Percentiles rank a stretch among this genome's conserved stretches.
Conservation (phyloP, 2,329 filamentous ascomycete species). For the Nothophoma quercina region DNA sequence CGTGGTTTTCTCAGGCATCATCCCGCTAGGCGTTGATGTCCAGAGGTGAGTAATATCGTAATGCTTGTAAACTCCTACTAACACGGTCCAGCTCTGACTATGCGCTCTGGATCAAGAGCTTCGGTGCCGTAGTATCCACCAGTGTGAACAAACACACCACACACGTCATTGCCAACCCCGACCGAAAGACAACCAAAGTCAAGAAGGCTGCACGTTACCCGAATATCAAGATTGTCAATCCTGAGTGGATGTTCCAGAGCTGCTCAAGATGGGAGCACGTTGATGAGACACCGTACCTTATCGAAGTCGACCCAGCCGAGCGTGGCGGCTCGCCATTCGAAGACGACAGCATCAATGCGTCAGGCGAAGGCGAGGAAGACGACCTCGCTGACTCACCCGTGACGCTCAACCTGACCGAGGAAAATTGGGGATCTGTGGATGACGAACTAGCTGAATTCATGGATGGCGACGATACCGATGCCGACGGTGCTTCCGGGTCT, state of each 20-base stretch:
- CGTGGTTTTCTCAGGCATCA: slow-evolving; percentile 88
- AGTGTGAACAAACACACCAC: slow-evolving; percentile 65
- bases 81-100: slow-evolving; percentile 72
- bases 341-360: slow-evolving; percentile 52
- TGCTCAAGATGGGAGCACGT: slow-evolving; percentile 83
- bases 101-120: slow-evolving; percentile 83
- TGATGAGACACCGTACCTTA: slow-evolving; percentile 79
- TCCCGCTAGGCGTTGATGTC: slow-evolving; percentile 81
- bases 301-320: slow-evolving; percentile 77
- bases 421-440: slow-evolving; percentile 61
- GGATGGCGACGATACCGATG: slow-evolving; percentile 53
- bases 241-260: slow-evolving; percentile 87
- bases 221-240: slow-evolving; percentile 88
- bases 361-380: slow-evolving; percentile 48
- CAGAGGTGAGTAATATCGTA: slow-evolving; percentile 56
- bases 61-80: slow-evolving; percentile 13
- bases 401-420: slow-evolving; percentile 34
- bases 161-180: slow-evolving; percentile 75
- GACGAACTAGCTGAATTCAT: slow-evolving; percentile 81
- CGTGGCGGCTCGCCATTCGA: slow-evolving; percentile 47
- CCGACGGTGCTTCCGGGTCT: slow-evolving; percentile 39
- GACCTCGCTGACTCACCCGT: slow-evolving; percentile 34
- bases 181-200: slow-evolving; percentile 86
- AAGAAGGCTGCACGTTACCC: slow-evolving; percentile 81
- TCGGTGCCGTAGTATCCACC: slow-evolving; percentile 75